A percentile compares a stretch with the other conserved stretches of the same genome.
These are phyloP conservation scores for Phyllosticta citriasiana DNA, from an alignment of 2,329 filamentous ascomycete species.

Conservation along the genomic window DNA sequence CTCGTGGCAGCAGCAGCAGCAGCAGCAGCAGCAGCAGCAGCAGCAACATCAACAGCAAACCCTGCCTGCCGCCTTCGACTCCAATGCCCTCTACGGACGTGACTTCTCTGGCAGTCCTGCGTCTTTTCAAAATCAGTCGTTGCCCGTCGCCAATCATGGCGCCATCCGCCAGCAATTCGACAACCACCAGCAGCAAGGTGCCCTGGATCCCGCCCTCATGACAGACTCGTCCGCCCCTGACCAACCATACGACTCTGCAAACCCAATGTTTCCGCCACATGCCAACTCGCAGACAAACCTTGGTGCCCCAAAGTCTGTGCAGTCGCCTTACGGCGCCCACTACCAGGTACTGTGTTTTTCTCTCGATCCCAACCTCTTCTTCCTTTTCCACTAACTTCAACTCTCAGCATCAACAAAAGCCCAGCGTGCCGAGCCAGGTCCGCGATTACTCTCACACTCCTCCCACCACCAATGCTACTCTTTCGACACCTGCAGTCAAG, in stretches of 20 bases:
- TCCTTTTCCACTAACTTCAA: neutral
- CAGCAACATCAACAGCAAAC: conserved; percentile 13
- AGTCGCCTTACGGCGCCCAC: conserved; percentile 3
- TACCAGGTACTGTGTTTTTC: conserved; percentile 4
- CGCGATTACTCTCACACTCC: neutral
- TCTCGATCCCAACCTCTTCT: neutral
- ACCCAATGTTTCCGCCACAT: conserved; percentile 2
- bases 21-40: conserved; percentile 13
- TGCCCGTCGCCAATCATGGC: conserved; percentile 1
- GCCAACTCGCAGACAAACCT: conserved; percentile 5
- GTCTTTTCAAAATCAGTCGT: conserved; percentile 7
- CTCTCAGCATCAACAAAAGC: neutral
- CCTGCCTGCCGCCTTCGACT: conserved; percentile 10
- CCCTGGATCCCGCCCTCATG: conserved; percentile 14
- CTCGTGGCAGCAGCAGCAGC: conserved; percentile 11
- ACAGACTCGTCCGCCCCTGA: neutral
- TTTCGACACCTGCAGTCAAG: neutral
- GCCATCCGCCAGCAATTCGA: conserved; percentile 7
- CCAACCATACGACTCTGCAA: conserved; percentile 8
- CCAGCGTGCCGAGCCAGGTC: neutral
- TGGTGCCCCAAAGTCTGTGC: conserved; percentile 11
- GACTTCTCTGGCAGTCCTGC: conserved; percentile 15
- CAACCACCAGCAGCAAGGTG: conserved; percentile 1
- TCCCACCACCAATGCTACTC: neutral
- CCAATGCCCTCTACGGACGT: conserved; percentile 14